phyloP scores from a whole-genome alignment of 352 stramenopile species.

The Globisporangium radiosum region DNA sequence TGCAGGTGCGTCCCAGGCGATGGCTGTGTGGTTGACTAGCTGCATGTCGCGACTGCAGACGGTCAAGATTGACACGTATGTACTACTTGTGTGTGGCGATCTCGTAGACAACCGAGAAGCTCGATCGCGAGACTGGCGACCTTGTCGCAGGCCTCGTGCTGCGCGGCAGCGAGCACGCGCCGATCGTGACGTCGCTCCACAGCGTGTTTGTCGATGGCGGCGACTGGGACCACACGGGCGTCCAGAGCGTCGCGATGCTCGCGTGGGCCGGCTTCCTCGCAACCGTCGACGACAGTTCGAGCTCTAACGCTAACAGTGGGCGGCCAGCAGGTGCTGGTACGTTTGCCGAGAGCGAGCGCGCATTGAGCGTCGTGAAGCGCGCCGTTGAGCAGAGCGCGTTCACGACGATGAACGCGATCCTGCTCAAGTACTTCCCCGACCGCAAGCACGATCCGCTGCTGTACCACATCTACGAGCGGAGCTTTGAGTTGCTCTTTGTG shows the following conservation, averaged over 20 bases:
- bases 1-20: slow-evolving; percentile 19
- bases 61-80: neutral
- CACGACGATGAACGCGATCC: slow-evolving; percentile 57
- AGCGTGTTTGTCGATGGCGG: slow-evolving; percentile 41
- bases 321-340: slow-evolving; percentile 20
- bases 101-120: slow-evolving; percentile 40
- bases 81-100: neutral
- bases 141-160: slow-evolving; percentile 35
- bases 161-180: slow-evolving; percentile 31
- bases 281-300: slow-evolving; percentile 19
- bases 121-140: slow-evolving; percentile 57
- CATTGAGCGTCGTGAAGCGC: slow-evolving; percentile 55
- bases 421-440: slow-evolving; percentile 73
- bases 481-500: slow-evolving; percentile 62
- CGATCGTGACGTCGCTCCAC: slow-evolving; percentile 20
- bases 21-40: neutral
- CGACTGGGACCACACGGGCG: slow-evolving; percentile 57
- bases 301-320: slow-evolving; percentile 15
- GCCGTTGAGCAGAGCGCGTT: slow-evolving; percentile 63
- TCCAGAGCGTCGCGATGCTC: slow-evolving; percentile 75
- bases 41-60: neutral
- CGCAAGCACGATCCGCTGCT: slow-evolving; percentile 63
- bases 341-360: slow-evolving; percentile 52
- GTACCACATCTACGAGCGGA: slow-evolving; percentile 63
- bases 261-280: slow-evolving; percentile 63